These are phyloP conservation scores for Candida smagusa DNA, from an alignment of 1,139 yeast species.

Conservation along the genomic window DNA sequence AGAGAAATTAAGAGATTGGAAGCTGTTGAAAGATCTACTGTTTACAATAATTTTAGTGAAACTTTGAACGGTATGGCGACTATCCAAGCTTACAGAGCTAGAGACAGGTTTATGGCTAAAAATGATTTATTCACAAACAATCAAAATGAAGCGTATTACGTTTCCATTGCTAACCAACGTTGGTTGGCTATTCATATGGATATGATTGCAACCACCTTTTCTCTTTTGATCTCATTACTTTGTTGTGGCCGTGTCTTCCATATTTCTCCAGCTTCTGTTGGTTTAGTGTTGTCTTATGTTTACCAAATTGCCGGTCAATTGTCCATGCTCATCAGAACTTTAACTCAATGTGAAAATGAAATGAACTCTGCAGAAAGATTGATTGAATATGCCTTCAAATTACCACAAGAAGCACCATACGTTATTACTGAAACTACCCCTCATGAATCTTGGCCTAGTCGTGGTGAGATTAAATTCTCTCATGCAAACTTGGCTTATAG, in stretches of 20 bases:
- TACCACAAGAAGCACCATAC: slow-evolving; percentile 39
- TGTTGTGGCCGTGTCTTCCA: slow-evolving; percentile 61
- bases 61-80: slow-evolving; percentile 18
- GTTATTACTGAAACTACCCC: slow-evolving; percentile 11
- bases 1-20: slow-evolving; percentile 20
- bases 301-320: slow-evolving; percentile 44
- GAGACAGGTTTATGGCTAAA: slow-evolving; percentile 12
- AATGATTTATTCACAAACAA: slow-evolving; percentile 13
- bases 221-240: slow-evolving; percentile 49
- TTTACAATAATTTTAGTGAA: slow-evolving; percentile 20
- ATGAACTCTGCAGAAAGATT: slow-evolving; percentile 84
- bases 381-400: slow-evolving; percentile 55
- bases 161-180: slow-evolving; percentile 16
- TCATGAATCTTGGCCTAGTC: slow-evolving; percentile 27
- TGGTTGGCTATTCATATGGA: slow-evolving; percentile 18
- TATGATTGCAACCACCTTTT: slow-evolving; percentile 13
- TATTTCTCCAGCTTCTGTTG: slow-evolving; percentile 62
- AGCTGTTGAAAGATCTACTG: slow-evolving; percentile 19
- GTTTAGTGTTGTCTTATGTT: slow-evolving; percentile 62
- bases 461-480: slow-evolving; percentile 52
- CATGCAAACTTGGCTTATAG: slow-evolving; percentile 65
- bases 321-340: slow-evolving; percentile 43
- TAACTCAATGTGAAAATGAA: slow-evolving; percentile 71
- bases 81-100: slow-evolving; percentile 15
- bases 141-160: slow-evolving; percentile 18